Evolutionary conservation across 192 early-diverging fungal species (phyloP).

Genomic region (Coemansia sp.): DNA sequence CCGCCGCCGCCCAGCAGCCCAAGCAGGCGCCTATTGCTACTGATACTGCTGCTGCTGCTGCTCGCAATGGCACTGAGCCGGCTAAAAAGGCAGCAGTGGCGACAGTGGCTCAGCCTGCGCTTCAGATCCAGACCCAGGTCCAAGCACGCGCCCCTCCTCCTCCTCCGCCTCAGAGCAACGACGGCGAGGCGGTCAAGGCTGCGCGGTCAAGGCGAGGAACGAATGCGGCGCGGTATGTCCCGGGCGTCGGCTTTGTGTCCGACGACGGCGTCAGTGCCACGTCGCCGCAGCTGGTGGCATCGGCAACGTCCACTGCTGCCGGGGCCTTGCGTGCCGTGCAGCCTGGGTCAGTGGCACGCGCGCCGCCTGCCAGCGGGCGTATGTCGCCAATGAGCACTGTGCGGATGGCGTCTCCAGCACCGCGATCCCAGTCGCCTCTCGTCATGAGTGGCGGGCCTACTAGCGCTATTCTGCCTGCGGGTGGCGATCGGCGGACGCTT

Average conservation of each 20-base stretch:
- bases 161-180: not conserved
- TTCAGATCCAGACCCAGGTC: slow-evolving; percentile 4
- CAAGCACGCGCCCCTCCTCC: not conserved
- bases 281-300: slow-evolving; percentile 35
- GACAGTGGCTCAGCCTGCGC: not conserved
- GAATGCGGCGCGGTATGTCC: slow-evolving; percentile 55
- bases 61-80: not conserved
- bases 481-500: slow-evolving; percentile 7
- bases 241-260: slow-evolving; percentile 52
- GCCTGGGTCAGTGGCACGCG: not conserved
- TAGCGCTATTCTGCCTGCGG: not conserved
- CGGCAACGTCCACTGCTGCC: not conserved
- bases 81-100: not conserved
- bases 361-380: slow-evolving; percentile 21
- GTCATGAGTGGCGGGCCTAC: slow-evolving; percentile 6
- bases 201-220: slow-evolving; percentile 39
- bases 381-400: slow-evolving; percentile 45
- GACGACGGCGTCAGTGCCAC: slow-evolving; percentile 49
- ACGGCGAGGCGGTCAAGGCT: slow-evolving; percentile 1
- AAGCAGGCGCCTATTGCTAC: not conserved
- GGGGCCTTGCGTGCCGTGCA: slow-evolving; percentile 13
- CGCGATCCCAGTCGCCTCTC: slow-evolving; percentile 40
- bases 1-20: slow-evolving; percentile 6
- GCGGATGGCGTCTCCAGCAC: slow-evolving; percentile 27
- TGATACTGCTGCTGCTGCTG: slow-evolving; percentile 8